Conservation (phyloP, 768 basidiomycete species). For the Suillus occidentalis region DNA sequence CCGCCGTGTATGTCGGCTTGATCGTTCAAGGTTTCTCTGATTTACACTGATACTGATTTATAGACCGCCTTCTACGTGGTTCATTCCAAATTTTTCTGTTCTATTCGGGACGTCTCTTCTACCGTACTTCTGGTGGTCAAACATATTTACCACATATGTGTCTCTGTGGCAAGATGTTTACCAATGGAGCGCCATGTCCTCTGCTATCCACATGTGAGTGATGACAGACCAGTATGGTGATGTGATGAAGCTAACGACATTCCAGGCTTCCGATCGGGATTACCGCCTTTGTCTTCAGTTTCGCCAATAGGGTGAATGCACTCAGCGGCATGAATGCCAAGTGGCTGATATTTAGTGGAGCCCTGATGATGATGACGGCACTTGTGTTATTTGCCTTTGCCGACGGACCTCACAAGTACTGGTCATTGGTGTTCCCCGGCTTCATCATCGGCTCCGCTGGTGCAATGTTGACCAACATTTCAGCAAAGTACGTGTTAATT, state of each 20-base stretch:
- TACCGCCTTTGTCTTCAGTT: slow-evolving; percentile 32
- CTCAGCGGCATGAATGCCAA: slow-evolving; percentile 31
- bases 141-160: slow-evolving; percentile 34
- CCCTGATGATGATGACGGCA: slow-evolving; percentile 33
- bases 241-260: background rate
- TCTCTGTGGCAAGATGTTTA: slow-evolving; percentile 37
- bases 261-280: slow-evolving; percentile 38
- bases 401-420: slow-evolving; percentile 37
- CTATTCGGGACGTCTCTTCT: slow-evolving; percentile 36
- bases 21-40: background rate
- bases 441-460: background rate
- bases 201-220: slow-evolving; percentile 31
- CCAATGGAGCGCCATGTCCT: slow-evolving; percentile 36
- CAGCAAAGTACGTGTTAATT: slow-evolving; percentile 37
- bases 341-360: slow-evolving; percentile 39
- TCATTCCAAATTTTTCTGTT: slow-evolving; percentile 39
- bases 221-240: background rate
- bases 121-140: slow-evolving; percentile 42
- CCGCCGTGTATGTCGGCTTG: slow-evolving; percentile 21
- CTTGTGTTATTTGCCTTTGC: slow-evolving; percentile 43
- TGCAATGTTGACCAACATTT: slow-evolving; percentile 18
- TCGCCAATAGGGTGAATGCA: slow-evolving; percentile 34
- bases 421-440: slow-evolving; percentile 24
- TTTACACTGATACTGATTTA: background rate
- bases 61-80: slow-evolving; percentile 9